Percentiles rank a stretch among this genome's conserved stretches.
Conservation (phyloP, 73 alveolate species). For the Stentor coeruleus region DNA sequence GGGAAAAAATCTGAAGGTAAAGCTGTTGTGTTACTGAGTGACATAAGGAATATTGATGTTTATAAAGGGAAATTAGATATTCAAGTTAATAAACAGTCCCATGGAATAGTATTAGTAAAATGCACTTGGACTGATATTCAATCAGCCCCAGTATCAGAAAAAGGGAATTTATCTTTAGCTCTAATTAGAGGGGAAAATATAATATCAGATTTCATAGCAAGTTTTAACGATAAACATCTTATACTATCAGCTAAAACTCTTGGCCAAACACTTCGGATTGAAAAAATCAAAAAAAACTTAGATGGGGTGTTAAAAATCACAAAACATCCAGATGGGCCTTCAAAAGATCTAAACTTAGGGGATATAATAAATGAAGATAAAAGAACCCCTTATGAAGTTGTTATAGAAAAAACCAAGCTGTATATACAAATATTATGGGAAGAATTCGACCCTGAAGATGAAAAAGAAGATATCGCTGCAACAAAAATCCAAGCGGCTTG, state of each 20-base stretch:
- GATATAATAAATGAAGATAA: background rate
- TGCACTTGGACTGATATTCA: background rate
- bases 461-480: background rate
- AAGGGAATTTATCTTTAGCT: background rate
- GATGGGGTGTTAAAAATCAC: background rate
- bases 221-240: background rate
- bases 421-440: background rate
- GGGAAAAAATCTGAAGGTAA: constrained; percentile 1
- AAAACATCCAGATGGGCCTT: background rate
- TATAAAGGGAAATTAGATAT: background rate
- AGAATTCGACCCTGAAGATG: background rate
- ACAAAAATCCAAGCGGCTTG: background rate
- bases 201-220: background rate
- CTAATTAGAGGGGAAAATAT: background rate
- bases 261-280: background rate
- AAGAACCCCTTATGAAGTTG: background rate
- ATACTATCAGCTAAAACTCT: background rate
- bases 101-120: background rate
- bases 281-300: no score
- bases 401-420: background rate
- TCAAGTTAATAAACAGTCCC: background rate
- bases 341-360: background rate
- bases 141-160: background rate
- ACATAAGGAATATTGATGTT: background rate
- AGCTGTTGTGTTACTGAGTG: background rate